Percentiles rank a stretch among this genome's conserved stretches.
These are phyloP conservation scores for Inonotus obliquus DNA, from an alignment of 1,284 basidiomycete genomes.

Conservation along the genomic window DNA sequence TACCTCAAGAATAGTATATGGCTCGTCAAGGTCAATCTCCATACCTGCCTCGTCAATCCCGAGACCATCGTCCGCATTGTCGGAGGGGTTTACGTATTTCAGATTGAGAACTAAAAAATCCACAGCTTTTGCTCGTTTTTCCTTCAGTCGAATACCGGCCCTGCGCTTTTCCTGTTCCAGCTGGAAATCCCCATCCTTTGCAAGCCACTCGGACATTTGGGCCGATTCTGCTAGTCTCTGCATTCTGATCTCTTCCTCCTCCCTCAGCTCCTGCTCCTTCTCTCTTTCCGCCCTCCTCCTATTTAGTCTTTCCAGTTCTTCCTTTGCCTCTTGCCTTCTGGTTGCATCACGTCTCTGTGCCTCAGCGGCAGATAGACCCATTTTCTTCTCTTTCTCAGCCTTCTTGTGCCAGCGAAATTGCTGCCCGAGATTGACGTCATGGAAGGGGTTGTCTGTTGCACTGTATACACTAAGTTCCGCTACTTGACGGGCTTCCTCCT, in stretches of 20 bases:
- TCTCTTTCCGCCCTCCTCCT: slow-evolving; percentile 89
- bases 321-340: slow-evolving; percentile 85
- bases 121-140: slow-evolving; percentile 93
- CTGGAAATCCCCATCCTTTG: slow-evolving; percentile 96
- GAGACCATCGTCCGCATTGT: slow-evolving; percentile 64
- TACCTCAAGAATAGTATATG: slow-evolving; percentile 94
- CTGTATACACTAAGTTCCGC: slow-evolving; percentile 92
- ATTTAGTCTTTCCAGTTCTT: slow-evolving; percentile 92
- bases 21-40: slow-evolving; percentile 97
- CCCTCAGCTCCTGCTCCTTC: slow-evolving; percentile 79
- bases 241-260: slow-evolving; percentile 90
- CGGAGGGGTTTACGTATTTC: slow-evolving; percentile 73
- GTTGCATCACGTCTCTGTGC: slow-evolving; percentile 77
- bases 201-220: slow-evolving; percentile 97
- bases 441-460: slow-evolving; percentile 94
- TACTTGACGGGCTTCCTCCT: slow-evolving; percentile 83
- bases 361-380: slow-evolving; percentile 79
- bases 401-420: slow-evolving; percentile 99
- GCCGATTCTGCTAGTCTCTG: slow-evolving; percentile 88
- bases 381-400: slow-evolving; percentile 90
- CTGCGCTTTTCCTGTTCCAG: slow-evolving; percentile 89
- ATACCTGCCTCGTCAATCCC: slow-evolving; percentile 77
- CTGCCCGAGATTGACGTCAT: slow-evolving; percentile 92
- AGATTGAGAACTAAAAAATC: slow-evolving; percentile 94
- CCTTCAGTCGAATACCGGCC: slow-evolving; percentile 91